Evolutionary conservation across 1,284 basidiomycete genomes (phyloP), one percentile per base, ranked within the genome.

Genomic region (Anthracocystis panici-leucophaei): DNA sequence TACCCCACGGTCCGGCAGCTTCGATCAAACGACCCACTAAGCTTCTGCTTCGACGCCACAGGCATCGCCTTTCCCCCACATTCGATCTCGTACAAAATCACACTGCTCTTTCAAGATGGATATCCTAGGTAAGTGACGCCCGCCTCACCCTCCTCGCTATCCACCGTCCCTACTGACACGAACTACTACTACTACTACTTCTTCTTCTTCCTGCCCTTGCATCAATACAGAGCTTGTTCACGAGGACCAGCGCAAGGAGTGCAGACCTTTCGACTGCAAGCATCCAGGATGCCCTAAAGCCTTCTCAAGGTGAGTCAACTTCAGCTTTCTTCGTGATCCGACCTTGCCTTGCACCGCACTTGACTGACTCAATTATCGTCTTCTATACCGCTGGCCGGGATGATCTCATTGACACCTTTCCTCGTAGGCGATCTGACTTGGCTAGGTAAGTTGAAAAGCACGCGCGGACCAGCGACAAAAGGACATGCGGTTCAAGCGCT

Each of bases 201-300:
- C n/a, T 41, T 11, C 5, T 38, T 38, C 12, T 38, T 27, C 4
- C 27, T 25, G 20, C 41, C 18, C 10, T 38, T 40, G 20, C 16
- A 49, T 23, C 27, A 20, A 14, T 40, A 25, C 67, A 78, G 78
- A 80, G 31, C 76, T 80, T 8, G 78, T 80, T 6, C 78, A 80
- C 62, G 78, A 80, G 55, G 78, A 80, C 42, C 77, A 78, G 27
- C 62, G 70, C 21, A 65, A 67, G 45, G 78, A 80, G 55, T 65
- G 63, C 38, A 60, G 78, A 18, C 77, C 78, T 1, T 77, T 77
- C 42, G 74, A 78, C 27, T 80, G 78, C 71, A 57, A 67, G 29
- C 62, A 70, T 16, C 70, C 67, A 0, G 71, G 74, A 3, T 81
- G 80, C 46, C 70, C 78, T 18, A 81, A 81, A 53, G 80, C 80